Evolutionary conservation across 441 rosid species (phyloP), one percentile per base, ranked within the genome.

Genomic region (Heliophila coronopifolia): DNA sequence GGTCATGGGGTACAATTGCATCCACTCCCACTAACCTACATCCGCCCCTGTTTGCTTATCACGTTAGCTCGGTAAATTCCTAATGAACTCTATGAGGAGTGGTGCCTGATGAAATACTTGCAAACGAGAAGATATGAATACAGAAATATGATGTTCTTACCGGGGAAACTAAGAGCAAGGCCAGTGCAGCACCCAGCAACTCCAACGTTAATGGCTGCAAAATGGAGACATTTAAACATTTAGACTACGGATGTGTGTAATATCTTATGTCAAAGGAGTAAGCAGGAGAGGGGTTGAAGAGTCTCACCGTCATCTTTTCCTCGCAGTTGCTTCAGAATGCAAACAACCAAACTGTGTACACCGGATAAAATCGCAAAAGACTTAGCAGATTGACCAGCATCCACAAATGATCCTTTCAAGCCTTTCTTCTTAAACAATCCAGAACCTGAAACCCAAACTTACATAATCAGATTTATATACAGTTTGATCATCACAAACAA

Each of bases 181-280:
- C 96, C 94, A 57, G 96, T 86, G 72, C 94, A 90, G 55, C 98
- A 90, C 51, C 98, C 96, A 50, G 93, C 98, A 61, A 90, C 74
- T 64, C 96, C 94, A 34, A 92, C 82, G 76, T 86, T 90, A 41
- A 79, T 59, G 62, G 74, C 96, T 91, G 73, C 78, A 71, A 23
- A 54, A 54, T 15, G 10, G 49, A 50, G 39, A 58, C 50, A 17
- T 15, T 46, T 6, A n/a, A 34, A 44, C 31, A 50, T 50, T 35
- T 19, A 27, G 13, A 46, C 11, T 25, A 33, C 2, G 28, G 3
- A 46, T n/a, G n/a, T n/a, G n/a, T n/a, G n/a, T n/a, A n/a, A n/a
- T n/a, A 28, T 5, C 26, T 9, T 9, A 33, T 14, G 34, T 23
- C 12, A 27, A 18, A 0, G 10, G 38, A 39, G 42, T 17, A 53